Evolutionary conservation across 805 yeast genomes (phyloP), one percentile per base, ranked within the genome.

Genomic region (Wickerhamomyces canadensis): DNA sequence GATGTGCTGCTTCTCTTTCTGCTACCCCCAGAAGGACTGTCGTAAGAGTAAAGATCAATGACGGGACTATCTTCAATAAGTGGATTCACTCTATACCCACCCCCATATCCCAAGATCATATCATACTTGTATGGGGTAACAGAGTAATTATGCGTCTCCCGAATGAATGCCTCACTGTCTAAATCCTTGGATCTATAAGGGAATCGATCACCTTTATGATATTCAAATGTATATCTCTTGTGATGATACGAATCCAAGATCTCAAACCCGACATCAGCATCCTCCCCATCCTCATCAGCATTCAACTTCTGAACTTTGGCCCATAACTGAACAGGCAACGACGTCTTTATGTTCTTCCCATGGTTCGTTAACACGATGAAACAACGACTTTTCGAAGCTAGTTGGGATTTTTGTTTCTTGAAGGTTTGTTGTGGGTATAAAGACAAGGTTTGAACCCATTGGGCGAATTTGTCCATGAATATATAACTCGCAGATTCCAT

Each of bases 251-350:
- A 12, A 23, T 42, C 28, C 6, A 42, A 36, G 12, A 36, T 18
- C 33, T 39, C 46, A n/a, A 42, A 23, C 16, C 39, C 38, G 5
- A 39, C n/a, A n/a, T n/a, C n/a, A n/a, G n/a, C n/a, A n/a, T n/a
- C n/a, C n/a, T n/a, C n/a, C n/a, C n/a, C n/a, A n/a, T n/a, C 31
- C 12, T n/a, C 13, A 27, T 35, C 21, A 8, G 27, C 31, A 7
- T 19, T n/a, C 10, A 41, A 14, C 19, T 19, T 30, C 16, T 28
- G 31, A n/a, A 42, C 35, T 14, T 39, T 38, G 6, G 38, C 43
- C 38, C 39, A 42, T 5, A 36, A 16, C 2, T 11, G 5, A 12
- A 40, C 27, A 9, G 41, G 41, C 7, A 36, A 35, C 5, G 21
- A n/a, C 3, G 9, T 23, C 23, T 30, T 28, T 18, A 6, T 19